These are phyloP conservation scores for Vitis cinerea DNA, from an alignment of 164 flowering plant genomes.

Conservation along the genomic window DNA sequence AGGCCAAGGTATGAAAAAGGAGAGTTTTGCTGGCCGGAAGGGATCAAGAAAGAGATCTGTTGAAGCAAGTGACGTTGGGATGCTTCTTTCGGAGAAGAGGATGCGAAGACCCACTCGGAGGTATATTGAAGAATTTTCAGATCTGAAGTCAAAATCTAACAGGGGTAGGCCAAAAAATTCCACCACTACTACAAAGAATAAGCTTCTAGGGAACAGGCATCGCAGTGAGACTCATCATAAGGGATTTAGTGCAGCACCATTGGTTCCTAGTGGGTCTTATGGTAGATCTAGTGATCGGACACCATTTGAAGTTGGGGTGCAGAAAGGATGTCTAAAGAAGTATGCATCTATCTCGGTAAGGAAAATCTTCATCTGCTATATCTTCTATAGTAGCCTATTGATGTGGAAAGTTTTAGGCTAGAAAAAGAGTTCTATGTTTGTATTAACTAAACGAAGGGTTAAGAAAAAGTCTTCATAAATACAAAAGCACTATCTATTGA, in stretches of 20 bases:
- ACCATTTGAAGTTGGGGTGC: slow-evolving; percentile 29
- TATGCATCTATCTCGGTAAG: slow-evolving; percentile 30
- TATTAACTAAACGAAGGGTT: no score
- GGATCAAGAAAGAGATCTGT: slow-evolving; percentile 11
- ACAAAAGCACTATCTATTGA: no score
- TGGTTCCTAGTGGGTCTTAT: slow-evolving; percentile 23
- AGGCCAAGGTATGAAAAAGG: slow-evolving; percentile 5
- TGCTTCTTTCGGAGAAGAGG: slow-evolving; percentile 39
- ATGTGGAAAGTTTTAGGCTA: no score
- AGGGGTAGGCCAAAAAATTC: slow-evolving; percentile 24
- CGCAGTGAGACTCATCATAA: slow-evolving; percentile 23
- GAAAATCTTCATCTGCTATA: neutral
- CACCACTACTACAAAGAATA: slow-evolving; percentile 16
- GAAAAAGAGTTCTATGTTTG: no score
- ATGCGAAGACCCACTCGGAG: slow-evolving; percentile 65
- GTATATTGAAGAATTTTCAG: slow-evolving; percentile 64
- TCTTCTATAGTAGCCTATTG: no score
- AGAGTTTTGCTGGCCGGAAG: slow-evolving; percentile 3
- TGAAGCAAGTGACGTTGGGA: slow-evolving; percentile 21
- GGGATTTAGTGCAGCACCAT: slow-evolving; percentile 14
- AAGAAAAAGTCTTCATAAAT: no score
- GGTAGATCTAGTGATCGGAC: slow-evolving; percentile 32
- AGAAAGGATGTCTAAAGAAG: slow-evolving; percentile 39
- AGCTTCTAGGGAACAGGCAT: slow-evolving; percentile 15
- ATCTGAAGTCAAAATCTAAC: slow-evolving; percentile 20